Conservation (phyloP, 345 rosid genomes). For the Excoecaria agallocha region DNA sequence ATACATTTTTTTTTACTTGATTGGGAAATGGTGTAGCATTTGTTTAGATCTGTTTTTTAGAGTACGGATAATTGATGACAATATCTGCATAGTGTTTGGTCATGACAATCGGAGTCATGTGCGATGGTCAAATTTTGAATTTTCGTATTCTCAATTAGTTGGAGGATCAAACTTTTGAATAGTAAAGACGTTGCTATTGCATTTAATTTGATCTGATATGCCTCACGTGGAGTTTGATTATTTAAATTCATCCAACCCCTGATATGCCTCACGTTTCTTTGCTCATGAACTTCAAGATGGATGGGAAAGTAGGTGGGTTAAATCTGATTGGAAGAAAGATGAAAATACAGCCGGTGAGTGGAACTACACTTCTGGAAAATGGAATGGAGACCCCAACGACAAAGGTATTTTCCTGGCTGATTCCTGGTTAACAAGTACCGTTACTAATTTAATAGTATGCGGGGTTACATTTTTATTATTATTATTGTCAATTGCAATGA, state of each 20-base stretch:
- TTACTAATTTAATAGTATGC: neutral
- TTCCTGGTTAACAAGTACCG: neutral
- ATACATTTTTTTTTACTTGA: neutral
- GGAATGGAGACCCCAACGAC: conserved; percentile 83
- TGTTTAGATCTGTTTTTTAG: conserved; percentile 4
- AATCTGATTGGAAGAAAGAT: conserved; percentile 90
- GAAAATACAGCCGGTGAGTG: conserved; percentile 86
- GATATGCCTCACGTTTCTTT: no score
- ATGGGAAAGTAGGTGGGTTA: conserved; percentile 92
- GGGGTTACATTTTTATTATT: neutral
- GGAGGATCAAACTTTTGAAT: neutral
- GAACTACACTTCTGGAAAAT: conserved; percentile 89
- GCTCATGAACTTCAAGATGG: conserved; percentile 49
- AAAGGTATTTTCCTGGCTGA: conserved; percentile 51
- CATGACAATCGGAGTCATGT: neutral
- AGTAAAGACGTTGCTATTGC: neutral
- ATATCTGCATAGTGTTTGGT: neutral
- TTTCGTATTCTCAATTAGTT: neutral
- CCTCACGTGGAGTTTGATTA: neutral
- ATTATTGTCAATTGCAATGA: no score
- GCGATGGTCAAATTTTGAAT: neutral
- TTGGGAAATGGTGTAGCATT: neutral
- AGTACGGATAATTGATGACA: neutral
- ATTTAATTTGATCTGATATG: neutral
- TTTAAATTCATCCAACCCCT: no score